Percentiles rank a stretch among this genome's conserved stretches.
These are phyloP conservation scores for Naganishia albida DNA, from an alignment of 1,284 basidiomycete genomes.

Conservation along the genomic window DNA sequence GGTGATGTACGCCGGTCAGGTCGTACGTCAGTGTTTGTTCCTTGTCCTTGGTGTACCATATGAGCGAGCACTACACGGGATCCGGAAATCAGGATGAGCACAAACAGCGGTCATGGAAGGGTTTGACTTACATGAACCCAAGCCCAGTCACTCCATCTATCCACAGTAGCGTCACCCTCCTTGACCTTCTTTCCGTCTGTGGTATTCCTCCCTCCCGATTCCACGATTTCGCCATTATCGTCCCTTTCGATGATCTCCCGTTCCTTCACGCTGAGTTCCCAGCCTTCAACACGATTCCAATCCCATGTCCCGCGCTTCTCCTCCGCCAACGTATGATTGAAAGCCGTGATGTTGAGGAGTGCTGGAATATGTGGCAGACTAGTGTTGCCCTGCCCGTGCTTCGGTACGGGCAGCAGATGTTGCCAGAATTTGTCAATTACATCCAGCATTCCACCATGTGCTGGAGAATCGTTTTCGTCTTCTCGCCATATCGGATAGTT, in stretches of 20 bases:
- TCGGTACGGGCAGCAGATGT: background rate
- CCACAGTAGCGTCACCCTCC: background rate
- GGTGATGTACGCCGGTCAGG: conserved; percentile 68
- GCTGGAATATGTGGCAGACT: conserved; percentile 1
- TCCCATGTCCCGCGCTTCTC: conserved; percentile 45
- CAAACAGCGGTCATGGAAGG: background rate
- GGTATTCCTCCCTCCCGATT: background rate
- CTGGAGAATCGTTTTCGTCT: background rate
- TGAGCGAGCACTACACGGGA: conserved; percentile 16
- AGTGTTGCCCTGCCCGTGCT: background rate
- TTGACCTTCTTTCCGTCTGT: background rate
- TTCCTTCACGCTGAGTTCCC: conserved; percentile 51
- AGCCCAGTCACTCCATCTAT: conserved; percentile 39
- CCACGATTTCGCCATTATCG: conserved; percentile 11
- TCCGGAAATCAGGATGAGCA: too few species aligned
- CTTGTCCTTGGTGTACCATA: conserved; percentile 22
- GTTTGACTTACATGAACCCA: conserved; percentile 40
- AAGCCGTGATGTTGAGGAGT: conserved; percentile 34
- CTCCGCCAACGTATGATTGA: conserved; percentile 43
- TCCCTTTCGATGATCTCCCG: conserved; percentile 34
- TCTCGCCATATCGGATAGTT: conserved; percentile 12
- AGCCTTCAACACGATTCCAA: conserved; percentile 41
- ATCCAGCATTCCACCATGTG: background rate
- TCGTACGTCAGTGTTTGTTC: conserved; percentile 44
- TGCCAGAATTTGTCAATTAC: conserved; percentile 10